Conservation (phyloP, 441 rosid species). For the Adansonia gregorii region DNA sequence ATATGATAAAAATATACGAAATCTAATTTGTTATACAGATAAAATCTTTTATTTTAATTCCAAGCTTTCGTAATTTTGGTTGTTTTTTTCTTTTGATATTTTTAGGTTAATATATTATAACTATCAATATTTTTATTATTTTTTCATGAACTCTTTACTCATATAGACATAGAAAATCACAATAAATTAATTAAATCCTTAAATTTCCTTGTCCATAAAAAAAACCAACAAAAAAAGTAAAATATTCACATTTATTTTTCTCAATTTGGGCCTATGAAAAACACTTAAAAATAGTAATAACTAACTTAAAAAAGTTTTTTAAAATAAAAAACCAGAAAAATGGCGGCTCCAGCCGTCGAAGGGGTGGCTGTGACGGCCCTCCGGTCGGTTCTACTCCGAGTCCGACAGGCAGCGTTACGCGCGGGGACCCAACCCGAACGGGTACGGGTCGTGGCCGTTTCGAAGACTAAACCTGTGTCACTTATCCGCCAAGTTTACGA, state of each 20-base stretch:
- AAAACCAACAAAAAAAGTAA: background rate
- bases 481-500: constrained; percentile 81
- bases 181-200: background rate
- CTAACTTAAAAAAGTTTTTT: background rate
- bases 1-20: no score
- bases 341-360: constrained; percentile 72
- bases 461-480: constrained; percentile 82
- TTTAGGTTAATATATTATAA: no score
- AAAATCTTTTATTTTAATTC: no score
- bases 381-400: constrained; percentile 68
- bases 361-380: constrained; percentile 64
- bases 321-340: constrained; percentile 14
- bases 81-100: no score
- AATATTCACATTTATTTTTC: background rate
- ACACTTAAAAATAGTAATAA: background rate
- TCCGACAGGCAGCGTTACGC: constrained; percentile 66
- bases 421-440: constrained; percentile 52
- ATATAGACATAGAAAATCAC: no score
- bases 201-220: constrained; percentile 2
- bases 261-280: background rate
- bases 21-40: no score
- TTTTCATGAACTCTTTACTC: no score
- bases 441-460: constrained; percentile 74
- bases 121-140: no score
- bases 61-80: no score